Conservation (phyloP, 306 rosid genomes). For the Cucurbita pepo region DNA sequence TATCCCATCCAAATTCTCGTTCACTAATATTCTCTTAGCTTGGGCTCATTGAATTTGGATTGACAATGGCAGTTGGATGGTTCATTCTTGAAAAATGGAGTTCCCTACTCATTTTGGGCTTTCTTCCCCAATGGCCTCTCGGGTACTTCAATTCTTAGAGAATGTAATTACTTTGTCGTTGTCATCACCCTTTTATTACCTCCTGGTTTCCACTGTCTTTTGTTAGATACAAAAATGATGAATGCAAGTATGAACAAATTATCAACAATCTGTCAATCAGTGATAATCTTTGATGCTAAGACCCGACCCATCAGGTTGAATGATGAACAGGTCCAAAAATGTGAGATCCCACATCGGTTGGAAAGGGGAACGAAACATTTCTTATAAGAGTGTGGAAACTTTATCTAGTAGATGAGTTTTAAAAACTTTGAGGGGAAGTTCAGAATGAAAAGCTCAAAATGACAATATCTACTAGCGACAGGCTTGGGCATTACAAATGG, state of each 20-base stretch:
- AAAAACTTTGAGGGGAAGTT: no score
- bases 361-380: no score
- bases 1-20: background rate
- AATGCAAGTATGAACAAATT: background rate
- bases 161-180: background rate
- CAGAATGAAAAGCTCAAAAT: no score
- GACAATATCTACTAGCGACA: no score
- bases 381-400: no score
- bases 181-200: background rate
- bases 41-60: background rate
- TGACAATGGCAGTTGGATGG: constrained; percentile 64
- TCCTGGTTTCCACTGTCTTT: background rate
- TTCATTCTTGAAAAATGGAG: constrained; percentile 51
- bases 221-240: background rate
- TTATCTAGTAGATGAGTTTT: no score
- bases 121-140: constrained; percentile 70
- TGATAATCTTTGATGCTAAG: background rate
- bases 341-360: no score
- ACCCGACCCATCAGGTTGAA: background rate
- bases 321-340: constrained; percentile 52
- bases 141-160: constrained; percentile 23
- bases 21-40: background rate
- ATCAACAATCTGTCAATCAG: background rate
- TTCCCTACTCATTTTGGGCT: constrained; percentile 65
- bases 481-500: no score